Percentiles rank a stretch among this genome's conserved stretches.
Evolutionary conservation across 2,329 filamentous ascomycete genomes (phyloP).

Genomic region (Gnomoniopsis sp.): DNA sequence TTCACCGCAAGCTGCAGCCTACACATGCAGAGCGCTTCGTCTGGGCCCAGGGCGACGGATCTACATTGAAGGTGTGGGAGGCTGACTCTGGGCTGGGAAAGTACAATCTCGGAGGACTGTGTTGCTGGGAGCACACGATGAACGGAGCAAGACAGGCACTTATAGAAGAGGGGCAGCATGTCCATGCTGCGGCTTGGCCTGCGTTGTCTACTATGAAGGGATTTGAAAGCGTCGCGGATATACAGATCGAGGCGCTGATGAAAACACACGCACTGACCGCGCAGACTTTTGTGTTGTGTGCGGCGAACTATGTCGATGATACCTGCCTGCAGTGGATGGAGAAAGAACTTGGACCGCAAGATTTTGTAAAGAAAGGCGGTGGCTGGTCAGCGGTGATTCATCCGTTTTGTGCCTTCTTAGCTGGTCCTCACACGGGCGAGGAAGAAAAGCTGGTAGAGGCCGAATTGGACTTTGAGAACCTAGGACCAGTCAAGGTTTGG

Average conservation of each 20-base stretch:
- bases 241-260: constrained; percentile 45
- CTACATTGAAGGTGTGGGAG: constrained; percentile 24
- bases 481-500: constrained; percentile 27
- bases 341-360: constrained; percentile 26
- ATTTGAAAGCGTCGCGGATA: constrained; percentile 36
- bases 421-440: constrained; percentile 24
- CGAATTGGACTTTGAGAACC: constrained; percentile 26
- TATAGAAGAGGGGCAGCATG: constrained; percentile 26
- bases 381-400: constrained; percentile 29
- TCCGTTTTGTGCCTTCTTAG: constrained; percentile 27
- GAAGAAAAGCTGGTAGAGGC: constrained; percentile 24
- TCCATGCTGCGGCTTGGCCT: constrained; percentile 29
- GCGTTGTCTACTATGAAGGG: constrained; percentile 29
- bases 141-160: constrained; percentile 29
- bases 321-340: constrained; percentile 36
- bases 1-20: constrained; percentile 31
- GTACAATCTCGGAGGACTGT: constrained; percentile 26
- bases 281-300: constrained; percentile 40
- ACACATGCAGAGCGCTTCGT: constrained; percentile 28
- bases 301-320: constrained; percentile 39
- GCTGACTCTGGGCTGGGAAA: background rate
- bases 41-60: constrained; percentile 28
- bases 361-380: constrained; percentile 25
- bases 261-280: constrained; percentile 41
- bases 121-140: constrained; percentile 31